Evolutionary conservation across 2,329 filamentous ascomycete genomes (phyloP).

Genomic region (Lasiodiplodia theobromae): DNA sequence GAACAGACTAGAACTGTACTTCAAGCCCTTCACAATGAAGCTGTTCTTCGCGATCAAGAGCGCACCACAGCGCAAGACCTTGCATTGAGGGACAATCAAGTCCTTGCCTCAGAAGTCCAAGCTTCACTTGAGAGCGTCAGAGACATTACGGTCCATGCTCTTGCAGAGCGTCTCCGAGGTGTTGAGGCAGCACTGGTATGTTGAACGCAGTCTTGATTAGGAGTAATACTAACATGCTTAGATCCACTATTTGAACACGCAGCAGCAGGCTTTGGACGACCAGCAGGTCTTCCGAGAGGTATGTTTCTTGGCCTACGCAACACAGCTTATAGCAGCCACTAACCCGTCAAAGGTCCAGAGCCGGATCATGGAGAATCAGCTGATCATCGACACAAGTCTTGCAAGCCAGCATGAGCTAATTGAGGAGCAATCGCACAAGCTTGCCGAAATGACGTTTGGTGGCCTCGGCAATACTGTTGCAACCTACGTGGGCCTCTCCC

Average conservation of each 20-base stretch:
- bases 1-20: conserved; percentile 10
- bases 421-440: conserved; percentile 20
- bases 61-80: conserved; percentile 10
- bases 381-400: conserved; percentile 3
- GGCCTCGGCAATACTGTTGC: conserved; percentile 1
- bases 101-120: neutral
- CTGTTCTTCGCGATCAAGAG: conserved; percentile 9
- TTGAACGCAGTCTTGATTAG: neutral
- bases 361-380: conserved; percentile 10
- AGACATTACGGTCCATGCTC: conserved; percentile 5
- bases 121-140: conserved; percentile 1
- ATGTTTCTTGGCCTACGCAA: neutral
- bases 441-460: conserved; percentile 9
- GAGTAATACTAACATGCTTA: neutral
- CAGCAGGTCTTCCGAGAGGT: conserved; percentile 19
- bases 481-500: conserved; percentile 2
- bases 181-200: conserved; percentile 13
- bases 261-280: conserved; percentile 17
- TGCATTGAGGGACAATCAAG: conserved; percentile 6
- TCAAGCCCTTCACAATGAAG: conserved; percentile 11
- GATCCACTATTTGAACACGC: neutral
- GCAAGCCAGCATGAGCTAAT: conserved; percentile 11
- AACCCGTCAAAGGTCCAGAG: neutral
- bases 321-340: neutral
- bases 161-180: conserved; percentile 3